Base-by-base conservation (phyloP, 495 filamentous ascomycete species). In the Lasiosphaeria hispida region DNA sequence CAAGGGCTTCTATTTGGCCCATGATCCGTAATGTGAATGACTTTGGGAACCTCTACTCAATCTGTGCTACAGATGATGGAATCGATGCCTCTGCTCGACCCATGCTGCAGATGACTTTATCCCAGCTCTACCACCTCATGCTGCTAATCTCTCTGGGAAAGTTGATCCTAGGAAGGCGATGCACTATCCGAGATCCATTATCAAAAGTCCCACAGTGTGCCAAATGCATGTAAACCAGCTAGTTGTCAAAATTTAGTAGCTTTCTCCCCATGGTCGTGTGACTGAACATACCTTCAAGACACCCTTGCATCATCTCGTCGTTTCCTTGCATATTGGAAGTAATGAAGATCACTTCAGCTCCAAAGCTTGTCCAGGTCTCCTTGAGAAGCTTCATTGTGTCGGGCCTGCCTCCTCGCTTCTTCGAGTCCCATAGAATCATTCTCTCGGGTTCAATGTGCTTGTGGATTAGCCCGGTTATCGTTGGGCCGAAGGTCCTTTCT, bases 361-460 rank as follows among this genome's bases (percentile, higher is more conserved):
- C 72, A 58, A 73, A 77, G 55, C 68, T 74, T 44, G 57, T 58
- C 72, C 72, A 77, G 33, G 71, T 72, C 40, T 74, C 72, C 61
- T 70, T 72, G 53, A 77, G 67, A 10, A 77, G 68, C 58, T 70
- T 53, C 51, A 77, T 59, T 7, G 68, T 71, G 64, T 77, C 69
- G 17, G 75, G 75, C 36, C 75, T 64, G 11, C 75, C 73, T 39
- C 75, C 75, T 48, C 67, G 63, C 63, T 77, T 72, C 65, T 77
- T 77, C 11, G 75, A 72, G 63, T 77, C 75, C 75, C 75, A 77
- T 13, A 77, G 67, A 18, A 77, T 77, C 72, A 75, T 75, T 38
- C 75, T 56, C 64, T 75, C 73, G 2, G 75, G 72, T 57, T 72
- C 69, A 64, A 77, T 77, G 64, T 76, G 51, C 19, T 74, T 69